phyloP scores from a whole-genome alignment of 2,329 filamentous ascomycete genomes.

The Pseudogymnoascus sp. region DNA sequence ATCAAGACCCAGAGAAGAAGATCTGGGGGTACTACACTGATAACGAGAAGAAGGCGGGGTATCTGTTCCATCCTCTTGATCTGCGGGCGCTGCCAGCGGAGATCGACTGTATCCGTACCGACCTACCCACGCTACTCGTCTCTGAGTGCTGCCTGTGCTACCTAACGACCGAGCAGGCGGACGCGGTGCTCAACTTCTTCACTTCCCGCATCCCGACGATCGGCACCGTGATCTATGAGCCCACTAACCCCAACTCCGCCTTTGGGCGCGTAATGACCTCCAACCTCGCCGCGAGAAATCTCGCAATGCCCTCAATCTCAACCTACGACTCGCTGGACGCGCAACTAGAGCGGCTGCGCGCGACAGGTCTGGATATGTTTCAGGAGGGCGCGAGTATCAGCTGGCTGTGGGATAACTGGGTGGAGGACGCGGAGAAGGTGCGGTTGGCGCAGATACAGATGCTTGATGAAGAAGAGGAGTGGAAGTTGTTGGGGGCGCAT shows the following conservation, averaged over 20 bases:
- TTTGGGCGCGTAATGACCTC: conserved; percentile 90
- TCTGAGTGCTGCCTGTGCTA: conserved; percentile 97
- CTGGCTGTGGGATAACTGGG: conserved; percentile 73
- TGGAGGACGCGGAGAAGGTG: conserved; percentile 63
- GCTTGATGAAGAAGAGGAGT: conserved; percentile 92
- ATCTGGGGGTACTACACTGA: neutral
- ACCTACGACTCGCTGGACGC: conserved; percentile 60
- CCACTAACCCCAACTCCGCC: conserved; percentile 71
- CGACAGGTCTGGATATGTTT: conserved; percentile 56
- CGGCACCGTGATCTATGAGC: conserved; percentile 77
- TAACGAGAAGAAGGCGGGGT: conserved; percentile 20
- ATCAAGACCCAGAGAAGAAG: conserved; percentile 5
- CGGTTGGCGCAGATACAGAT: conserved; percentile 75
- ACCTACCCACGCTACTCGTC: conserved; percentile 73
- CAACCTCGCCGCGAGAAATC: conserved; percentile 75
- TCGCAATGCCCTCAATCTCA: conserved; percentile 75
- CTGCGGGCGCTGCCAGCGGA: conserved; percentile 24
- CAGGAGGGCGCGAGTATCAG: conserved; percentile 54
- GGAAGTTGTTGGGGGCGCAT: conserved; percentile 77
- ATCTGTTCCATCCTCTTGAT: conserved; percentile 42
- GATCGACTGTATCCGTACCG: conserved; percentile 42
- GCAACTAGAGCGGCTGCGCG: conserved; percentile 59
- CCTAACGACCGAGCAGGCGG: conserved; percentile 58
- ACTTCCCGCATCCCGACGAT: conserved; percentile 41
- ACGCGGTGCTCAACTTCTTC: conserved; percentile 59